A percentile compares a stretch with the other conserved stretches of the same genome.
Conservation (phyloP, 2,329 filamentous ascomycete species). For the Cryphonectria japonica region DNA sequence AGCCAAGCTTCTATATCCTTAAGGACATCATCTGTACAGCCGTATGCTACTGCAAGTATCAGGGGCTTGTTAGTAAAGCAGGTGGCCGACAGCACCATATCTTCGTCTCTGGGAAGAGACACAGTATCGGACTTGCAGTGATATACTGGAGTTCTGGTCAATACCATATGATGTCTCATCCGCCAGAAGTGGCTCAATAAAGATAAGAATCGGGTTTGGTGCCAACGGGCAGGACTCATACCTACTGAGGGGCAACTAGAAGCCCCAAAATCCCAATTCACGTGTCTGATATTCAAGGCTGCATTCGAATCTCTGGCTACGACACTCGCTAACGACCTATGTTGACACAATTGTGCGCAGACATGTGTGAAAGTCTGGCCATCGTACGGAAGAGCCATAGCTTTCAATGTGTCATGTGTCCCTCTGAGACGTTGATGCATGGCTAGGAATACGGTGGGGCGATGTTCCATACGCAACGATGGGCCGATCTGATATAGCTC, state of each 20-base stretch:
- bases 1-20: conserved; percentile 5
- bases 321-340: conserved; percentile 26
- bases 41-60: conserved; percentile 32
- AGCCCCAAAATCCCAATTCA: conserved; percentile 22
- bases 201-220: background rate
- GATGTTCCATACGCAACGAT: background rate
- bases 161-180: background rate
- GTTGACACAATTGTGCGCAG: conserved; percentile 30
- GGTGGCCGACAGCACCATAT: conserved; percentile 33
- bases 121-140: conserved; percentile 34
- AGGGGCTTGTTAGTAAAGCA: conserved; percentile 28
- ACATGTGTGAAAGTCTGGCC: conserved; percentile 22
- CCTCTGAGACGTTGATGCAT: background rate
- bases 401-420: background rate
- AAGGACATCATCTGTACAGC: conserved; percentile 24
- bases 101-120: conserved; percentile 18
- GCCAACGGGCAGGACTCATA: conserved; percentile 7
- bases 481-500: background rate
- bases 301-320: conserved; percentile 28
- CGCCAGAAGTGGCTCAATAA: background rate
- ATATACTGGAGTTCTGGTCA: conserved; percentile 30
- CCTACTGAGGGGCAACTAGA: conserved; percentile 24
- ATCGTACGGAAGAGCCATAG: conserved; percentile 29
- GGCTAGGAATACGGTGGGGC: background rate
- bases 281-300: conserved; percentile 26